phyloP scores from a whole-genome alignment of 1,284 basidiomycete species.

The Ustilago curta region DNA sequence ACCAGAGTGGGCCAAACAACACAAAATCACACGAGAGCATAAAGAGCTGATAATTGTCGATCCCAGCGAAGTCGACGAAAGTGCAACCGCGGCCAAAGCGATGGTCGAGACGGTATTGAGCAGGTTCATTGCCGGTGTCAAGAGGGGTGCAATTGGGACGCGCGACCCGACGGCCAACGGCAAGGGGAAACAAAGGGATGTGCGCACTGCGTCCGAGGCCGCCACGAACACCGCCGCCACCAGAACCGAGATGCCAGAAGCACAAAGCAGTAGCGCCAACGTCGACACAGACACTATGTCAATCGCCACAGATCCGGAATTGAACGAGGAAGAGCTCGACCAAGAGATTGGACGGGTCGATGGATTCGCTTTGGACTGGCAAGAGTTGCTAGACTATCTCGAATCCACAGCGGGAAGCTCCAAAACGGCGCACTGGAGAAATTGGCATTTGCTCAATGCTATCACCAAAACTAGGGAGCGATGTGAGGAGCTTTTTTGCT shows the following conservation, averaged over 20 bases:
- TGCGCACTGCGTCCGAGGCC: not conserved
- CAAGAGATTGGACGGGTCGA: conserved; percentile 12
- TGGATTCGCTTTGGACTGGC: conserved; percentile 12
- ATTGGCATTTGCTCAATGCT: conserved; percentile 38
- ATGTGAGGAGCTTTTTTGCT: conserved; percentile 28
- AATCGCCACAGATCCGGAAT: not conserved
- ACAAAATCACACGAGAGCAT: conserved; percentile 23
- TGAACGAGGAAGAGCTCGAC: conserved; percentile 19
- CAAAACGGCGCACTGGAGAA: conserved; percentile 29
- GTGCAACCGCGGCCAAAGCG: conserved; percentile 26
- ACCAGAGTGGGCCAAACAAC: conserved; percentile 18
- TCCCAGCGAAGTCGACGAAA: conserved; percentile 20
- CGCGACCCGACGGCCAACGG: not conserved
- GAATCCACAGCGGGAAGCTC: conserved; percentile 26
- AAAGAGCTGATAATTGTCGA: conserved; percentile 25
- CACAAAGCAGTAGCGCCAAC: not conserved
- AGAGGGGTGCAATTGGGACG: conserved; percentile 15
- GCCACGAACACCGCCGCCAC: not conserved
- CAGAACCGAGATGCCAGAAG: not conserved
- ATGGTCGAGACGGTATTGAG: conserved; percentile 23
- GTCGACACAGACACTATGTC: not conserved
- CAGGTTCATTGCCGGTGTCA: conserved; percentile 16
- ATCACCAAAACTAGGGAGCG: conserved; percentile 21
- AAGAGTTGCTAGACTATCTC: conserved; percentile 18
- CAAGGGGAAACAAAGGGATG: not conserved